These are phyloP conservation scores for Termitomyces sp. DNA, from an alignment of 768 basidiomycete species.

Conservation along the genomic window DNA sequence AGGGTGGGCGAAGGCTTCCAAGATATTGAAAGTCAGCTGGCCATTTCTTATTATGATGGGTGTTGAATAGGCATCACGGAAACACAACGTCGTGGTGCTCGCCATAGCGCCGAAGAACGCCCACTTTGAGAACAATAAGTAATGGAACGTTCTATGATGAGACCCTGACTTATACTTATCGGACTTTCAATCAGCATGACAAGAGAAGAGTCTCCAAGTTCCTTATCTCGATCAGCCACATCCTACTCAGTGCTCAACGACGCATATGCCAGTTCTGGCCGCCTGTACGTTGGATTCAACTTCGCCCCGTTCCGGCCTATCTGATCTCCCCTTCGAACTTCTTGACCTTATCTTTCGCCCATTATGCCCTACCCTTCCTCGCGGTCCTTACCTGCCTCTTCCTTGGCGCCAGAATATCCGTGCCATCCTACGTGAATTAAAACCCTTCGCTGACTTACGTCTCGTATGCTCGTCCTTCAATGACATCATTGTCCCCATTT, in stretches of 20 bases:
- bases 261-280: neutral
- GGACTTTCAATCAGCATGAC: constrained; percentile 9
- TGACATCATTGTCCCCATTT: constrained; percentile 5
- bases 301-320: neutral
- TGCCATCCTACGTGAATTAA: constrained; percentile 4
- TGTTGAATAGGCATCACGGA: neutral
- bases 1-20: neutral
- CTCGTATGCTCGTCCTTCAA: constrained; percentile 10
- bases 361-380: constrained; percentile 3
- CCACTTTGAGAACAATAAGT: neutral
- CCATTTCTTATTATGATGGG: neutral
- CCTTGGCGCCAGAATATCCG: constrained; percentile 7
- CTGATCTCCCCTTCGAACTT: constrained; percentile 7
- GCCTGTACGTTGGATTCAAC: neutral
- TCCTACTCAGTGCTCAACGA: neutral
- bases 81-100: neutral
- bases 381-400: constrained; percentile 11
- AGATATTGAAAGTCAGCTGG: neutral
- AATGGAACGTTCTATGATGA: neutral
- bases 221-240: constrained; percentile 5
- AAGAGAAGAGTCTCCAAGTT: neutral
- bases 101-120: neutral
- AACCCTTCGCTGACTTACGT: constrained; percentile 9
- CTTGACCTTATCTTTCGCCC: constrained; percentile 9
- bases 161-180: neutral